Evolutionary conservation across 495 filamentous ascomycete species (phyloP).

Genomic region (Xylaria nigripes): DNA sequence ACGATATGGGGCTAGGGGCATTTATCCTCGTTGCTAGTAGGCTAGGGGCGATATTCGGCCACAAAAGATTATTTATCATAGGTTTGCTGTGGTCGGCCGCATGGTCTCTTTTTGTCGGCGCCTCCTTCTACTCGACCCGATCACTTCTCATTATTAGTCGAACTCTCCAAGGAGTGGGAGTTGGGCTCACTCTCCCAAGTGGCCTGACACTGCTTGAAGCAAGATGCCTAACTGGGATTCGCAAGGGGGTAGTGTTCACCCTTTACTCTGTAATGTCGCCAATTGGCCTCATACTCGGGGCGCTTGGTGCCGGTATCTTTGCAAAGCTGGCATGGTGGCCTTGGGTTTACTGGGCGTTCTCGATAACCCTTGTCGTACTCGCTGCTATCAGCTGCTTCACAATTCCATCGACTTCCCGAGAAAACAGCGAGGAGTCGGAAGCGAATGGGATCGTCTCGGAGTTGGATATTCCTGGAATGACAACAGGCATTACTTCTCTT

Average conservation of each 20-base stretch:
- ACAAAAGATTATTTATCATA: conserved; percentile 51
- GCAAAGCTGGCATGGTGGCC: conserved; percentile 49
- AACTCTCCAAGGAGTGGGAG: conserved; percentile 45
- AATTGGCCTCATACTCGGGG: conserved; percentile 34
- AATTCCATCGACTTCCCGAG: conserved; percentile 10
- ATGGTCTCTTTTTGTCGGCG: conserved; percentile 53
- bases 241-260: conserved; percentile 44
- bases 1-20: conserved; percentile 51
- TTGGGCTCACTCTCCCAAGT: conserved; percentile 45
- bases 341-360: conserved; percentile 53
- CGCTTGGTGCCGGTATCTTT: conserved; percentile 43
- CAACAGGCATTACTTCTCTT: conserved; percentile 42
- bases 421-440: conserved; percentile 17
- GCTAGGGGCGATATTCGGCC: conserved; percentile 57
- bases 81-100: conserved; percentile 56
- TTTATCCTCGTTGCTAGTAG: conserved; percentile 53
- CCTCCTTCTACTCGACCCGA: conserved; percentile 27
- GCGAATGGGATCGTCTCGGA: conserved; percentile 24
- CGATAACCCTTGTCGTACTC: conserved; percentile 36
- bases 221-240: conserved; percentile 34
- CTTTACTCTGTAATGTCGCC: conserved; percentile 47
- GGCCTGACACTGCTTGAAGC: conserved; percentile 40
- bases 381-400: conserved; percentile 33
- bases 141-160: conserved; percentile 41
- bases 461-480: conserved; percentile 44